phyloP scores from a whole-genome alignment of 306 rosid genomes.

The Prinsepia uniflora region DNA sequence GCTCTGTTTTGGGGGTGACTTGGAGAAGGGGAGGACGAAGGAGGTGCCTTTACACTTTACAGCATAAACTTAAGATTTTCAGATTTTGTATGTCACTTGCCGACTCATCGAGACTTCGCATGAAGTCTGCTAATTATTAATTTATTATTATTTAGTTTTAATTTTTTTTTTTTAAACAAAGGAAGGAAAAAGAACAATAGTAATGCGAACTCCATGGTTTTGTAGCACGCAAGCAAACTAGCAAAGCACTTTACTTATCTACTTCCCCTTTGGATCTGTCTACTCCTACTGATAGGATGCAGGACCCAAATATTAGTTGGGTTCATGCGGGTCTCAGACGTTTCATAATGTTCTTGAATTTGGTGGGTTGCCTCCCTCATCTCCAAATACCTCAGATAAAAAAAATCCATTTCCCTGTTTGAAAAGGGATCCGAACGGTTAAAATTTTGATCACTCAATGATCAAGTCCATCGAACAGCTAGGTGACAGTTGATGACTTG shows the following conservation, averaged over 20 bases:
- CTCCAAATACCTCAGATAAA: no score
- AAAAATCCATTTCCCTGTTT: no score
- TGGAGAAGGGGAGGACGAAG: background rate
- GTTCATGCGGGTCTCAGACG: no score
- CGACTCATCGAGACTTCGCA: slow-evolving; percentile 1
- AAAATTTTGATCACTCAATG: background rate
- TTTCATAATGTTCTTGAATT: no score
- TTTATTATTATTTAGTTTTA: background rate
- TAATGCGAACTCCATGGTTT: background rate
- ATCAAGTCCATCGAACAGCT: background rate
- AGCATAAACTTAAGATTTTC: background rate
- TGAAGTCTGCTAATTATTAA: background rate
- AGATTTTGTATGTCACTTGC: background rate
- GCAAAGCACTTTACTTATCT: background rate
- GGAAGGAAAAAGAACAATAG: no score
- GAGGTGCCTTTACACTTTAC: background rate
- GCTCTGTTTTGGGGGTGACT: background rate
- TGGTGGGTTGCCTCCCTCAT: no score
- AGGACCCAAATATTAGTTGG: no score
- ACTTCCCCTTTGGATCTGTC: no score
- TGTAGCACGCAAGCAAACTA: background rate
- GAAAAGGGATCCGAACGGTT: background rate
- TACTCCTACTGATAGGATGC: no score
- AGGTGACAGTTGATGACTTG: background rate
- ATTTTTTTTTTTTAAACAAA: no score